phyloP scores from a whole-genome alignment of 164 flowering plant genomes.

The Tinospora cordifolia region DNA sequence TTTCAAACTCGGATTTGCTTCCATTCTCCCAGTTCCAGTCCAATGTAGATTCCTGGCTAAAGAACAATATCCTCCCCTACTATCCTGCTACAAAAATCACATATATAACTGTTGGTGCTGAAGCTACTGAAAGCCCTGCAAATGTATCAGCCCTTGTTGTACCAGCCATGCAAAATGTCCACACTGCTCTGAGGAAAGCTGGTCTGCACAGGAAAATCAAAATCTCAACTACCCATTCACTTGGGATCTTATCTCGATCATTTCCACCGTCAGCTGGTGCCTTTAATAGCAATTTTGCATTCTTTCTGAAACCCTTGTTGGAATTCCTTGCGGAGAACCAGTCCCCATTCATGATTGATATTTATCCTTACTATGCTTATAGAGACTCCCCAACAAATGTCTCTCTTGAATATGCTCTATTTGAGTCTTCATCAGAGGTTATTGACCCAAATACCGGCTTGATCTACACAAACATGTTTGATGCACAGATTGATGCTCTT shows the following conservation, averaged over 20 bases:
- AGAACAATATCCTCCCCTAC: conserved; percentile 74
- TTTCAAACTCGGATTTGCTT: conserved; percentile 67
- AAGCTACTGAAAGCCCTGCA: conserved; percentile 63
- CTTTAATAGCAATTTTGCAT: conserved; percentile 59
- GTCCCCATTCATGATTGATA: conserved; percentile 87
- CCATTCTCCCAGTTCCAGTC: conserved; percentile 79
- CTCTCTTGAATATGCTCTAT: conserved; percentile 76
- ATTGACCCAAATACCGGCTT: conserved; percentile 91
- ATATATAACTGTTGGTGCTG: conserved; percentile 86
- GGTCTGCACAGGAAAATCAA: conserved; percentile 72
- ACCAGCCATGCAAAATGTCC: conserved; percentile 80
- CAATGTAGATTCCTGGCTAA: conserved; percentile 83
- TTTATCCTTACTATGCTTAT: conserved; percentile 90
- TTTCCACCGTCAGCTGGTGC: conserved; percentile 98
- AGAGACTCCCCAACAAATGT: conserved; percentile 60
- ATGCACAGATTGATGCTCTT: conserved; percentile 90
- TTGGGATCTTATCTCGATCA: conserved; percentile 77
- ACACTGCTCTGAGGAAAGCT: conserved; percentile 55
- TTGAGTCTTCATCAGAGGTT: conserved; percentile 68
- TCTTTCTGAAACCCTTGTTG: conserved; percentile 62
- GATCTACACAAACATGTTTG: conserved; percentile 85
- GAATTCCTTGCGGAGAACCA: conserved; percentile 82
- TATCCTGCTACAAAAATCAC: conserved; percentile 86
- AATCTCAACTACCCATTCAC: conserved; percentile 78
- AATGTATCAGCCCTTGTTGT: conserved; percentile 64